Base-by-base conservation (phyloP, 2,329 filamentous ascomycete genomes). In the Amylocarpus encephaloides region DNA sequence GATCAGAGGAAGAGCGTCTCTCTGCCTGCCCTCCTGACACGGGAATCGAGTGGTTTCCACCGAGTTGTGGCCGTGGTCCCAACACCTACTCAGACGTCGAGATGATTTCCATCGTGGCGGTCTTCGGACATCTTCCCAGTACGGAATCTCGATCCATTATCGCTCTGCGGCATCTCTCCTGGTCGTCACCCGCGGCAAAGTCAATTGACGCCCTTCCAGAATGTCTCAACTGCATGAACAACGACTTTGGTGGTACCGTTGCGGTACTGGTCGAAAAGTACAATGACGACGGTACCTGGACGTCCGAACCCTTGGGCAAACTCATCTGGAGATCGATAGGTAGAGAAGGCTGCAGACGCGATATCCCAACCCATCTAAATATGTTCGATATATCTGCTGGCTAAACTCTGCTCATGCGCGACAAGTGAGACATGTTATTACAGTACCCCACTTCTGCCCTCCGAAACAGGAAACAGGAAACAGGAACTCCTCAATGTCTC, bases 401-500 rank as follows among this genome's bases (percentile, higher is more conserved):
- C 12, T 36, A 16, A 36, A 36, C 11, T 13, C 34, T 13, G 9
- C 15, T 26, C 22, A 26, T 26, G 22, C 7, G 22, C 22, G 4
- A 26, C 22, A 26, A 26, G 22, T 36, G 12, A 13, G 34, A n/a
- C 15, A 33, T 6, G 13, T 13, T 44, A 33, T 30, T 33, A 44
- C 42, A 33, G n/a, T 33, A 44, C 42, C 42, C 42, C 42, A 44
- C 42, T 44, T 44, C 42, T 44, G 30, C 13, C n/a, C 29, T 44
- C 42, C 29, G 42, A 44, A 7, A 32, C 30, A 44, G 40, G 26
- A 26, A 26, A 26, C n/a, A n/a, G n/a, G n/a, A n/a, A n/a, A n/a
- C n/a, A n/a, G n/a, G n/a, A n/a, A n/a, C n/a, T n/a, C n/a, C 22
- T 26, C 22, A 4, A 26, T 26, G 22, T 26, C 22, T 26, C 22